A percentile compares a stretch with the other conserved stretches of the same genome.
Evolutionary conservation across 2,329 filamentous ascomycete genomes (phyloP).

Genomic region (Magnaporthales sp.): DNA sequence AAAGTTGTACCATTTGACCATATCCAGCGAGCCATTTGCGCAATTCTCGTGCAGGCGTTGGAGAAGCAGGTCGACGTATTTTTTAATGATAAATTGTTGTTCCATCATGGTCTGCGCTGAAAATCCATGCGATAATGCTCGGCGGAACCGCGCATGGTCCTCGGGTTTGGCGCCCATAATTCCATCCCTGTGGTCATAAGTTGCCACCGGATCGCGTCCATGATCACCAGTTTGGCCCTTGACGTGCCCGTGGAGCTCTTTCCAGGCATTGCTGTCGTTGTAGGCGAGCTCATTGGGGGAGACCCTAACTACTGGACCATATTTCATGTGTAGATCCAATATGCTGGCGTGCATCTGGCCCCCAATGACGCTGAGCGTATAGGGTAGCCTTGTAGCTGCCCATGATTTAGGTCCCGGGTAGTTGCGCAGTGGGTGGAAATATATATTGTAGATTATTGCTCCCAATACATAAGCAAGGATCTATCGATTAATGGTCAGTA

Average conservation of each 20-base stretch:
- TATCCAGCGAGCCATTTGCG: conserved; percentile 11
- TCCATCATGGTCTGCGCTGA: conserved; percentile 16
- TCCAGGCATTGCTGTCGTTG: neutral
- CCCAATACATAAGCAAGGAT: conserved; percentile 5
- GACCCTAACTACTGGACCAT: neutral
- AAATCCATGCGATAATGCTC: conserved; percentile 16
- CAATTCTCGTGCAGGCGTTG: conserved; percentile 11
- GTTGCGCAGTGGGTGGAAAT: neutral
- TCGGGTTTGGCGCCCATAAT: conserved; percentile 19
- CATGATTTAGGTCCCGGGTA: conserved; percentile 19
- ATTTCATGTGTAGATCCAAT: neutral
- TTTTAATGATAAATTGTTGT: conserved; percentile 15
- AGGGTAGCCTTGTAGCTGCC: conserved; percentile 9
- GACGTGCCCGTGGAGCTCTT: neutral
- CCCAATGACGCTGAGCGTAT: neutral
- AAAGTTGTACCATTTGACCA: conserved; percentile 17
- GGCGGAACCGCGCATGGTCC: conserved; percentile 13
- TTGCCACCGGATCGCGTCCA: too few species aligned
- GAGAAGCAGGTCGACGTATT: conserved; percentile 13
- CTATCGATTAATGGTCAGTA: too few species aligned
- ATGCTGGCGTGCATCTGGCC: neutral
- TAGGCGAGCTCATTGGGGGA: neutral
- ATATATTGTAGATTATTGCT: neutral
- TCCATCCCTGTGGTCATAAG: neutral
- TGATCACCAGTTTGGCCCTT: neutral